Percentiles rank a stretch among this genome's conserved stretches.
Conservation (phyloP, 2,329 filamentous ascomycete species). For the Huntiella moniliformis region DNA sequence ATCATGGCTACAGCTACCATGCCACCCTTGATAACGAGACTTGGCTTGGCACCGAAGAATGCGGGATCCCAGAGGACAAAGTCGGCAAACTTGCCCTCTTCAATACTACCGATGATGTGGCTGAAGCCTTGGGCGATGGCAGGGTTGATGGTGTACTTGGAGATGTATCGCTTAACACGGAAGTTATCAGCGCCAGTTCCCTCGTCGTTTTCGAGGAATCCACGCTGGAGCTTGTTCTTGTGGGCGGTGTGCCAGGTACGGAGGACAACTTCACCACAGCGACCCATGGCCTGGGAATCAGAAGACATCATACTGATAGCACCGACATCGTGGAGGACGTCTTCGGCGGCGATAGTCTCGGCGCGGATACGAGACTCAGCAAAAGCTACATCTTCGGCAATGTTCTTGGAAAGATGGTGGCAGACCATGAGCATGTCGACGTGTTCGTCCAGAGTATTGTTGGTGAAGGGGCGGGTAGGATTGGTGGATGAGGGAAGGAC, state of each 20-base stretch:
- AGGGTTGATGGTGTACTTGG: constrained; percentile 93
- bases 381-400: constrained; percentile 89
- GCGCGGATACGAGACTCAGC: constrained; percentile 86
- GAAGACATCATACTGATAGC: constrained; percentile 97
- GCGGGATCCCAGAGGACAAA: constrained; percentile 71
- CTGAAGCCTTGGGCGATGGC: constrained; percentile 79
- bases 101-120: constrained; percentile 70
- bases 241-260: constrained; percentile 95
- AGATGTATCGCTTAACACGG: constrained; percentile 78
- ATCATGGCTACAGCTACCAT: constrained; percentile 70
- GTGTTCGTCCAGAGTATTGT: constrained; percentile 88
- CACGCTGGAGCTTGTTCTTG: constrained; percentile 84
- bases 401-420: constrained; percentile 81
- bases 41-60: constrained; percentile 76
- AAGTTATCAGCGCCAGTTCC: constrained; percentile 73
- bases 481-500: constrained; percentile 85
- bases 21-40: constrained; percentile 66
- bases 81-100: constrained; percentile 80
- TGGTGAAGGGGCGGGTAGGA: constrained; percentile 75
- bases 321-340: constrained; percentile 84
- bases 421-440: constrained; percentile 98
- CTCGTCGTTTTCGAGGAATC: constrained; percentile 55
- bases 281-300: constrained; percentile 91
- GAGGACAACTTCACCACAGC: constrained; percentile 81
- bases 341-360: constrained; percentile 91